These are phyloP conservation scores for Leccinum obscurum DNA, from an alignment of 768 basidiomycete genomes.

Conservation along the genomic window DNA sequence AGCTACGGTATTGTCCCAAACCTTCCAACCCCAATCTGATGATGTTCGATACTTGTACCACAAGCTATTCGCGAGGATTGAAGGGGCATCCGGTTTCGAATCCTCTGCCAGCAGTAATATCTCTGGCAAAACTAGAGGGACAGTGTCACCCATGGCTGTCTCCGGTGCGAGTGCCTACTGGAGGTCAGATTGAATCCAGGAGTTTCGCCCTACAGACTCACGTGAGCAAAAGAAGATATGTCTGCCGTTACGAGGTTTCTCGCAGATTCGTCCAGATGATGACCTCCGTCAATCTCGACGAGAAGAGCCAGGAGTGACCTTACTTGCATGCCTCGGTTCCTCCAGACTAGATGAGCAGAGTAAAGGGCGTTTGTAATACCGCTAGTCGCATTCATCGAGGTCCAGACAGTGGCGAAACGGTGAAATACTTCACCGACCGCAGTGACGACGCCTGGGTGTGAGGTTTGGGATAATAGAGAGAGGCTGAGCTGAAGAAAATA, in stretches of 20 bases:
- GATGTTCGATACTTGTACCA: constrained; percentile 84
- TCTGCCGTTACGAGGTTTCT: constrained; percentile 64
- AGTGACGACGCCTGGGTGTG: constrained; percentile 51
- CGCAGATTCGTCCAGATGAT: constrained; percentile 52
- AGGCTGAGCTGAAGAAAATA: constrained; percentile 47
- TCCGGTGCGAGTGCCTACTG: constrained; percentile 43
- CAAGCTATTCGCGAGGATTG: constrained; percentile 68
- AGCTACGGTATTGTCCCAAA: constrained; percentile 81
- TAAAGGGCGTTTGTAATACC: constrained; percentile 60
- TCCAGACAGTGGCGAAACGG: constrained; percentile 73
- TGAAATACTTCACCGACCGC: constrained; percentile 72
- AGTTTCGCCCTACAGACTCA: constrained; percentile 31
- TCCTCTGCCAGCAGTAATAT: constrained; percentile 67
- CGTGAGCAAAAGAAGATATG: constrained; percentile 60
- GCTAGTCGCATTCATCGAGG: constrained; percentile 65
- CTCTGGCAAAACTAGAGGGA: constrained; percentile 51
- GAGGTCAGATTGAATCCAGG: not conserved
- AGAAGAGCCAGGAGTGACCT: constrained; percentile 63
- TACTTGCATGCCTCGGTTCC: constrained; percentile 62
- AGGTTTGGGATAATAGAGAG: constrained; percentile 52
- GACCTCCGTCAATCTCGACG: constrained; percentile 62
- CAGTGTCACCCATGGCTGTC: constrained; percentile 33
- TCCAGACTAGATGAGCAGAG: constrained; percentile 61
- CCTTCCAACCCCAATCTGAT: constrained; percentile 74
- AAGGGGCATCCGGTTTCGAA: constrained; percentile 58